phyloP scores from a whole-genome alignment of 108 stramenopile species.

The Cyclotella cryptica region DNA sequence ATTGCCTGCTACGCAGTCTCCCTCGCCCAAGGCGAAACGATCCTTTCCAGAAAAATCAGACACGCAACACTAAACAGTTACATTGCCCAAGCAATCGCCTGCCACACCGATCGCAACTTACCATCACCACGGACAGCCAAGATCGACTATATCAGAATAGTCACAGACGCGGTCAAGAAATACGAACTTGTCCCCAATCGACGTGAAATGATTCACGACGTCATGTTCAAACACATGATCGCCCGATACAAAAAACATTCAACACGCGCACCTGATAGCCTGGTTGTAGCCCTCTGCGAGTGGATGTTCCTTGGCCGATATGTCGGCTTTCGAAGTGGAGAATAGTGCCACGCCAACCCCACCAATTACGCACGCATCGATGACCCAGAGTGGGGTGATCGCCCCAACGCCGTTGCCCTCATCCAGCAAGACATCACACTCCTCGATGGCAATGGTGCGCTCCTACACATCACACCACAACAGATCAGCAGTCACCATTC shows the following conservation, averaged over 20 bases:
- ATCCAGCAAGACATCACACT: background rate
- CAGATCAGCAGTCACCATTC: background rate
- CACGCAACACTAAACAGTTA: no score
- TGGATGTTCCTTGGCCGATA: no score
- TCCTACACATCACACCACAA: background rate
- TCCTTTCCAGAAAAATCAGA: no score
- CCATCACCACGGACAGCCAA: background rate
- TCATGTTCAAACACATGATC: no score
- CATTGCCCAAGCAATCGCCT: background rate
- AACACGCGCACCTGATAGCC: background rate
- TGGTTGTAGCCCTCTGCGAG: constrained; percentile 3
- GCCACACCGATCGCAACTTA: no score
- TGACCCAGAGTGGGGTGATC: background rate
- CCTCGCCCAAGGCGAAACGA: no score
- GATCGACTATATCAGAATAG: background rate
- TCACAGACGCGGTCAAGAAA: no score
- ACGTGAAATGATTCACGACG: no score
- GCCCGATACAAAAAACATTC: background rate
- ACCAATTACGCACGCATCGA: no score
- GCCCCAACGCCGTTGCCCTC: background rate
- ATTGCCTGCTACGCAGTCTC: no score
- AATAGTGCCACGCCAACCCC: constrained; percentile 13
- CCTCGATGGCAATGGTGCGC: background rate
- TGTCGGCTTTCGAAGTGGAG: background rate
- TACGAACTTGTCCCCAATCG: no score